Percentiles rank a stretch among this genome's conserved stretches.
phyloP scores from a whole-genome alignment of 176 grass and related monocot species.

The Elaeis guineensis region DNA sequence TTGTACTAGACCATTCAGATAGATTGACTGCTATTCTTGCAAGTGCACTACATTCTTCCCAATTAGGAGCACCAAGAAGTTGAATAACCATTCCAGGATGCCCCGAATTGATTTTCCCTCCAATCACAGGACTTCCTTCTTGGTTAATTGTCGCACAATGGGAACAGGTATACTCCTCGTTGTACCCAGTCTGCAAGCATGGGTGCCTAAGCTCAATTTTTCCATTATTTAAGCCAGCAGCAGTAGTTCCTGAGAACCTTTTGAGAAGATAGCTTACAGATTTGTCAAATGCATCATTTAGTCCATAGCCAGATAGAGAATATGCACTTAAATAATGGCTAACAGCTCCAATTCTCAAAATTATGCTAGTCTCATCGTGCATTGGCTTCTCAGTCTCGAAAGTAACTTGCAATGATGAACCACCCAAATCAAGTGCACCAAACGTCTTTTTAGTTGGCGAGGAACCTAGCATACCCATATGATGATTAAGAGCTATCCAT shows the following conservation, averaged over 20 bases:
- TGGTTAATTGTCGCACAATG: slow-evolving; percentile 49
- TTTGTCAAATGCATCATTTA: slow-evolving; percentile 99
- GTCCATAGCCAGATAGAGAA: slow-evolving; percentile 92
- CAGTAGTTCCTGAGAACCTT: slow-evolving; percentile 25
- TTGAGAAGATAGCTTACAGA: slow-evolving; percentile 80
- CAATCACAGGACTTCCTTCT: slow-evolving; percentile 56
- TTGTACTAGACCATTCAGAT: slow-evolving; percentile 73
- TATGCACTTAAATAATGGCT: slow-evolving; percentile 84
- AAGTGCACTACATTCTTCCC: slow-evolving; percentile 72
- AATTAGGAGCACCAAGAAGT: slow-evolving; percentile 73
- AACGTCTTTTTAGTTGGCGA: slow-evolving; percentile 59
- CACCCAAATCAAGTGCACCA: slow-evolving; percentile 93
- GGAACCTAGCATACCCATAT: slow-evolving; percentile 63
- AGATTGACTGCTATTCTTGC: slow-evolving; percentile 66
- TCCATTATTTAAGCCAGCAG: slow-evolving; percentile 16
- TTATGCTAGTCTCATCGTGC: slow-evolving; percentile 60
- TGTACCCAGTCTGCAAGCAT: slow-evolving; percentile 84
- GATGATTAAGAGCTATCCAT: slow-evolving; percentile 92
- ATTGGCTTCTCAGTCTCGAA: slow-evolving; percentile 62
- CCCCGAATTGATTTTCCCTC: slow-evolving; percentile 36
- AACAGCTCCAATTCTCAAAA: slow-evolving; percentile 59
- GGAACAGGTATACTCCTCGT: slow-evolving; percentile 75
- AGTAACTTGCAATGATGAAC: slow-evolving; percentile 98
- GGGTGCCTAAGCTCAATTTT: slow-evolving; percentile 86
- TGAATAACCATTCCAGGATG: slow-evolving; percentile 54